Evolutionary conservation across 495 filamentous ascomycete genomes (phyloP).

Genomic region (Hypoxylon subgilvum): DNA sequence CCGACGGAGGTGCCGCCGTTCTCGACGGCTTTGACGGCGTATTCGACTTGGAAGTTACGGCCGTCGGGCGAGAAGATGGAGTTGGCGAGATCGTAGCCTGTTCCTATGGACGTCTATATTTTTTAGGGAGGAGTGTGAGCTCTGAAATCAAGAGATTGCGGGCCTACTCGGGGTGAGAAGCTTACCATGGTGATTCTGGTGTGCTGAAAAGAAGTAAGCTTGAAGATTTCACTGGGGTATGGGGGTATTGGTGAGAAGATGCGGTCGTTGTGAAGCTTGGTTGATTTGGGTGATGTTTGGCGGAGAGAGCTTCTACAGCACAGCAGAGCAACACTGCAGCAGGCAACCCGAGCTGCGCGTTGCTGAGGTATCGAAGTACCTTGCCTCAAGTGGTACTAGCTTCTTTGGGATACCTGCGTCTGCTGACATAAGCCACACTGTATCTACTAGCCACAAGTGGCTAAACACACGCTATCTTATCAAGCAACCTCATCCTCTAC

Average conservation of each 20-base stretch:
- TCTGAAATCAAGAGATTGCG: background rate
- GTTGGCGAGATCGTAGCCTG: constrained; percentile 98
- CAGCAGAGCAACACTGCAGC: constrained; percentile 38
- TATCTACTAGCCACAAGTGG: constrained; percentile 3
- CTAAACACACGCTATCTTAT: background rate
- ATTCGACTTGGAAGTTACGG: constrained; percentile 99
- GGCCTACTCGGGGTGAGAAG: background rate
- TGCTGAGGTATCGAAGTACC: too few relatives aligned
- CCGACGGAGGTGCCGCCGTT: constrained; percentile 96
- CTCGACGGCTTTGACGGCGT: constrained; percentile 97
- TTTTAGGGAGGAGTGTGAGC: constrained; percentile 9
- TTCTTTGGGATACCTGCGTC: too few relatives aligned
- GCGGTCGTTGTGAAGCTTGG: constrained; percentile 21
- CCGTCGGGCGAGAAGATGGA: constrained; percentile 99
- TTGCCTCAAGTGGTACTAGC: too few relatives aligned
- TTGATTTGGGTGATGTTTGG: constrained; percentile 29
- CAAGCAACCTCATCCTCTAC: background rate
- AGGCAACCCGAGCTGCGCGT: constrained; percentile 57
- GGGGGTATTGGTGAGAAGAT: constrained; percentile 1
- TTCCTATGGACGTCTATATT: constrained; percentile 94
- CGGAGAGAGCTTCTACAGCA: constrained; percentile 22
- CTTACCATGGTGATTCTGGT: constrained; percentile 37
- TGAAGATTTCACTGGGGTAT: background rate
- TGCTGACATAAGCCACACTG: constrained; percentile 2
- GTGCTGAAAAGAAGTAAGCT: background rate